A percentile compares a stretch with the other conserved stretches of the same genome.
Evolutionary conservation across 2,329 filamentous ascomycete species (phyloP).

Genomic region (Diaporthe velutina): DNA sequence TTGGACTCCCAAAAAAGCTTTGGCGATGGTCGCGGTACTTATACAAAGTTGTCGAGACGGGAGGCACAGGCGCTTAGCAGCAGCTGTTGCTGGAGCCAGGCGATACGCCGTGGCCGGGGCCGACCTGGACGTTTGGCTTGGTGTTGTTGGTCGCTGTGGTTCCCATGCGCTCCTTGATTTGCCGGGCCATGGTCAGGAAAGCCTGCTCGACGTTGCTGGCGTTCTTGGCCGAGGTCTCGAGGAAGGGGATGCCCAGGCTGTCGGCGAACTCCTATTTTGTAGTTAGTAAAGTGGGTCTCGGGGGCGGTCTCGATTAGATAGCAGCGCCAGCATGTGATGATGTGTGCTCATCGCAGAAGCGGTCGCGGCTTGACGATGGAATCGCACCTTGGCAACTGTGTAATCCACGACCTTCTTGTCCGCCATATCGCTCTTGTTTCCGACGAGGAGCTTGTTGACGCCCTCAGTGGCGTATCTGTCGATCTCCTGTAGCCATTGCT

Average conservation of each 20-base stretch:
- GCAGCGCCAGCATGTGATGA: conserved; percentile 37
- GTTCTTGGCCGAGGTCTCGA: conserved; percentile 99
- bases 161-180: conserved; percentile 99
- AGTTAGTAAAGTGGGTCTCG: conserved; percentile 37
- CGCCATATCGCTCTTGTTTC: conserved; percentile 99
- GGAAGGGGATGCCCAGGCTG: conserved; percentile 98
- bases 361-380: background rate
- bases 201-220: conserved; percentile 99
- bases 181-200: conserved; percentile 99
- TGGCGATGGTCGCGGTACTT: conserved; percentile 37
- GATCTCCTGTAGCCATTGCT: conserved; percentile 99
- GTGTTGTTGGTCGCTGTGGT: conserved; percentile 96
- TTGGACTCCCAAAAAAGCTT: conserved; percentile 27
- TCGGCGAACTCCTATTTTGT: conserved; percentile 90
- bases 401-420: conserved; percentile 99
- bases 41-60: conserved; percentile 37
- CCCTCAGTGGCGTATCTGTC: conserved; percentile 99
- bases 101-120: conserved; percentile 93
- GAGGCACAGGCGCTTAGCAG: conserved; percentile 75
- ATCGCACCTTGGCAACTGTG: conserved; percentile 94
- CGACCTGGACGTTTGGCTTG: conserved; percentile 97
- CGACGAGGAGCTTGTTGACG: conserved; percentile 98
- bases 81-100: conserved; percentile 87
- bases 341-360: conserved; percentile 25
- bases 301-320: conserved; percentile 24